A percentile compares a stretch with the other conserved stretches of the same genome.
Evolutionary conservation across 148 eudicot genomes (phyloP).

Genomic region (Polygonum maritimum): DNA sequence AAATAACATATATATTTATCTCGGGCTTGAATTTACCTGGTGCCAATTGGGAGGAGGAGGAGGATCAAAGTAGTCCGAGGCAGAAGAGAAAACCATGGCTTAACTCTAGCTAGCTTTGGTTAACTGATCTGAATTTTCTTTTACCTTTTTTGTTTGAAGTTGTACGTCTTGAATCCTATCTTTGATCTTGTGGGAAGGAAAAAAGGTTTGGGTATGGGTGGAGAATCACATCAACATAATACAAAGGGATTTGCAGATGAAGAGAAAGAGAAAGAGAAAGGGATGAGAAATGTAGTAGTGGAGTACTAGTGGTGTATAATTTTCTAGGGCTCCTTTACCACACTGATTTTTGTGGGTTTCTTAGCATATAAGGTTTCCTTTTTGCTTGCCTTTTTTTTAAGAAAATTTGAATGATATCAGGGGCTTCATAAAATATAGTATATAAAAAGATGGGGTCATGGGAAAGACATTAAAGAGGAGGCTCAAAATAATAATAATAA

Average conservation of each 20-base stretch:
- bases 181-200: neutral
- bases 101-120: neutral
- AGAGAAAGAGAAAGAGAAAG: neutral
- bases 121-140: neutral
- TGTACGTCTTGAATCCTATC: neutral
- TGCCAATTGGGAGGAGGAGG: slow-evolving; percentile 7
- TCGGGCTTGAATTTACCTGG: neutral
- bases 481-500: too few relatives aligned
- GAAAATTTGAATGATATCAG: neutral
- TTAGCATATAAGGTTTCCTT: slow-evolving; percentile 3
- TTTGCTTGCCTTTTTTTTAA: neutral
- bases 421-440: neutral
- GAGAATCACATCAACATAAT: slow-evolving; percentile 1
- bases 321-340: neutral
- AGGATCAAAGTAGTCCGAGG: neutral
- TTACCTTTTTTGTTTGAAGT: neutral
- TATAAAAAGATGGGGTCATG: neutral
- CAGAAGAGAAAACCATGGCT: slow-evolving; percentile 2
- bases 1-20: neutral
- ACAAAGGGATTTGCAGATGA: neutral
- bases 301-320: slow-evolving; percentile 2
- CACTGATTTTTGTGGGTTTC: slow-evolving; percentile 6
- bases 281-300: neutral
- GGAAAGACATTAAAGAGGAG: neutral
- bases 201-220: neutral